Conservation (phyloP, 306 rosid species). For the Gastrolobium bilobum region DNA sequence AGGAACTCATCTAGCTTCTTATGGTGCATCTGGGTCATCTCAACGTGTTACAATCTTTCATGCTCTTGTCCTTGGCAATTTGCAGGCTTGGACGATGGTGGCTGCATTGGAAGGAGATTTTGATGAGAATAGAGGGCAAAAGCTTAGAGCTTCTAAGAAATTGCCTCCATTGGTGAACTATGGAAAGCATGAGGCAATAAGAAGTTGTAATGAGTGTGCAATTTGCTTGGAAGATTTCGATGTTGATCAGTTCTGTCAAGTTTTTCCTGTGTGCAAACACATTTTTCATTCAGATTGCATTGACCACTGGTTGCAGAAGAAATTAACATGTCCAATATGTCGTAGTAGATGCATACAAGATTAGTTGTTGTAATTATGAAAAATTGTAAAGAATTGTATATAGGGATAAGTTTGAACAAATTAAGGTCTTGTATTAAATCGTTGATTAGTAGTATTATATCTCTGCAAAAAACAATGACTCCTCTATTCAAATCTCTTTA, state of each 20-base stretch:
- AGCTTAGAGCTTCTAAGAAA: slow-evolving; percentile 54
- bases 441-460: slow-evolving; percentile 2
- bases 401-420: background rate
- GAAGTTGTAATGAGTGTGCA: slow-evolving; percentile 51
- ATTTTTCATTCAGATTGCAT: slow-evolving; percentile 72
- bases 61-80: slow-evolving; percentile 8
- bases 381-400: slow-evolving; percentile 10
- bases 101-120: slow-evolving; percentile 21
- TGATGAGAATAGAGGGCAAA: slow-evolving; percentile 52
- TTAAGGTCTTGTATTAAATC: background rate
- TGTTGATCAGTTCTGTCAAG: slow-evolving; percentile 60
- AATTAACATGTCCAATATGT: slow-evolving; percentile 58
- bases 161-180: slow-evolving; percentile 62
- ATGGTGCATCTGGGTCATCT: background rate
- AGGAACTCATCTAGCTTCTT: background rate
- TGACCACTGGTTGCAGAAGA: slow-evolving; percentile 63
- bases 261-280: slow-evolving; percentile 65
- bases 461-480: background rate
- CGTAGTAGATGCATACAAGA: slow-evolving; percentile 35
- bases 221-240: slow-evolving; percentile 75
- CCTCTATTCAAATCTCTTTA: background rate
- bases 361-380: slow-evolving; percentile 8
- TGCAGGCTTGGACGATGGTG: slow-evolving; percentile 43
- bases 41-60: slow-evolving; percentile 13
- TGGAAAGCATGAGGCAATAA: slow-evolving; percentile 49